Percentiles rank a stretch among this genome's conserved stretches.
These are phyloP conservation scores for Lumnitzera racemosa DNA, from an alignment of 345 rosid species.

Conservation along the genomic window DNA sequence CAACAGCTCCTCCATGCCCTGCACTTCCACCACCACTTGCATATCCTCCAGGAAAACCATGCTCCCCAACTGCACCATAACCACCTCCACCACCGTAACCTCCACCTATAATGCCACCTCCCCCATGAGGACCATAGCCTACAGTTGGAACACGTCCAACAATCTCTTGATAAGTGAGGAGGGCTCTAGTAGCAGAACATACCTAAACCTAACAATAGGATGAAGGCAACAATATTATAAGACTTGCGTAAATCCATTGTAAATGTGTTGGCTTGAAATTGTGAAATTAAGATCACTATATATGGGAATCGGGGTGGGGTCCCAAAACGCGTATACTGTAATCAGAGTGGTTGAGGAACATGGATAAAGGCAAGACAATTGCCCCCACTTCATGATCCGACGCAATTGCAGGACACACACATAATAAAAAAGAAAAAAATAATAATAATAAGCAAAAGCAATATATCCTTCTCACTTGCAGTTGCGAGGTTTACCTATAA, in stretches of 20 bases:
- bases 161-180: slow-evolving; percentile 24
- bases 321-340: slow-evolving; percentile 3
- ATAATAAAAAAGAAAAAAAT: too few relatives aligned
- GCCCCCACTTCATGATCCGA: background rate
- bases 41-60: too few relatives aligned
- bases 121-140: slow-evolving; percentile 11
- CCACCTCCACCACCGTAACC: slow-evolving; percentile 8
- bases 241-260: slow-evolving; percentile 20
- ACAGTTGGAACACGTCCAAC: slow-evolving; percentile 6
- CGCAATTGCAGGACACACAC: too few relatives aligned
- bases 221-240: slow-evolving; percentile 13
- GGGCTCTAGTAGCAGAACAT: slow-evolving; percentile 33
- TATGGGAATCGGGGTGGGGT: slow-evolving; percentile 19
- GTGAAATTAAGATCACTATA: slow-evolving; percentile 13
- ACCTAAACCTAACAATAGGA: slow-evolving; percentile 17
- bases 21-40: too few relatives aligned
- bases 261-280: slow-evolving; percentile 4
- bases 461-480: background rate
- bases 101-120: slow-evolving; percentile 17
- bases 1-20: slow-evolving; percentile 17
- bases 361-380: slow-evolving; percentile 7
- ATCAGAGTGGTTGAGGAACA: slow-evolving; percentile 11
- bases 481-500: slow-evolving; percentile 3
- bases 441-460: too few relatives aligned
- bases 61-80: slow-evolving; percentile 14